Conservation (phyloP, 306 rosid genomes). For the Canavalia ensiformis region DNA sequence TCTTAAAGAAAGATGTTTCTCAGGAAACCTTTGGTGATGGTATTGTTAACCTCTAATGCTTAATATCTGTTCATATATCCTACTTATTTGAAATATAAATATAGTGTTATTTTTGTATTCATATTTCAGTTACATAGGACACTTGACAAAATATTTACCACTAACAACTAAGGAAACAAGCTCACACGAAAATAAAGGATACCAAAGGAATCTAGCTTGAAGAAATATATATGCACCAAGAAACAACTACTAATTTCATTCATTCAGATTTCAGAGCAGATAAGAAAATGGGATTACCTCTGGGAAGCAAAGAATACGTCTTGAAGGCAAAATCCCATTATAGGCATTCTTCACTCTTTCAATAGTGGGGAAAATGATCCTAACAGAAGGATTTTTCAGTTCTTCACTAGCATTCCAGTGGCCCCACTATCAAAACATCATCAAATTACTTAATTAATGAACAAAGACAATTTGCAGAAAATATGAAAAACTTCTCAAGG, state of each 20-base stretch:
- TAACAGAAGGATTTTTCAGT: slow-evolving; percentile 72
- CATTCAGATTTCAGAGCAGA: slow-evolving; percentile 38
- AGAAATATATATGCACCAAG: background rate
- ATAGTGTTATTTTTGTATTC: slow-evolving; percentile 24
- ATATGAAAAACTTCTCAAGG: slow-evolving; percentile 35
- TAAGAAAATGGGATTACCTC: slow-evolving; percentile 63
- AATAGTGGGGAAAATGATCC: slow-evolving; percentile 77
- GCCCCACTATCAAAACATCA: slow-evolving; percentile 76
- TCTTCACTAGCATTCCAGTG: slow-evolving; percentile 81
- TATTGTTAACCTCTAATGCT: background rate
- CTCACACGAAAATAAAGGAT: slow-evolving; percentile 10
- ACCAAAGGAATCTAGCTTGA: slow-evolving; percentile 12
- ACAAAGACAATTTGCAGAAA: slow-evolving; percentile 31
- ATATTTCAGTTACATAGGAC: slow-evolving; percentile 15
- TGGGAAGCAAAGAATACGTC: slow-evolving; percentile 77
- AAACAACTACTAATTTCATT: slow-evolving; percentile 1
- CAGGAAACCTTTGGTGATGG: slow-evolving; percentile 2
- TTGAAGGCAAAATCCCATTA: slow-evolving; percentile 72
- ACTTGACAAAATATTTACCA: slow-evolving; percentile 24
- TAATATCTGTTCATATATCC: background rate
- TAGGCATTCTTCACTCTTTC: slow-evolving; percentile 69
- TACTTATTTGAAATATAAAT: slow-evolving; percentile 22
- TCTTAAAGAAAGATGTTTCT: background rate
- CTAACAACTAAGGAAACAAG: slow-evolving; percentile 3
- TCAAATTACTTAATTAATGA: slow-evolving; percentile 44